Percentiles rank a stretch among this genome's conserved stretches.
These are phyloP conservation scores for Orbilia javanica DNA, from an alignment of 2,329 filamentous ascomycete genomes.

Conservation along the genomic window DNA sequence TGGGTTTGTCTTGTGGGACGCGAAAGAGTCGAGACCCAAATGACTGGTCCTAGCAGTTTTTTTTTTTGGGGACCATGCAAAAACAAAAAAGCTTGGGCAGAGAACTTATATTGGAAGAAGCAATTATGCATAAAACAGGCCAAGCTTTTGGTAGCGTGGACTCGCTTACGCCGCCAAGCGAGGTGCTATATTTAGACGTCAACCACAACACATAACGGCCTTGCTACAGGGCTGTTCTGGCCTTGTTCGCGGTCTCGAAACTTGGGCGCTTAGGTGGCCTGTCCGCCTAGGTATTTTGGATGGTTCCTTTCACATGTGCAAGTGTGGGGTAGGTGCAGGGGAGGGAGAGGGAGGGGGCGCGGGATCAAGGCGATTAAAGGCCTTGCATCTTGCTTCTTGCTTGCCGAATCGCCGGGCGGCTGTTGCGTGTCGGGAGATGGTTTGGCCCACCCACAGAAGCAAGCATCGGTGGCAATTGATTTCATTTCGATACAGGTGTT, in stretches of 20 bases:
- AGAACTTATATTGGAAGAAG: constrained; percentile 50
- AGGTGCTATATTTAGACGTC: constrained; percentile 59
- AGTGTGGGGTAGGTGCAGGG: neutral
- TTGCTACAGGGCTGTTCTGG: neutral
- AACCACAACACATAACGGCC: constrained; percentile 39
- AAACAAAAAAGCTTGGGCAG: constrained; percentile 9
- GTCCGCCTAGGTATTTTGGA: neutral
- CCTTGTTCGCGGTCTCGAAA: neutral
- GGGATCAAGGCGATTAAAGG: neutral
- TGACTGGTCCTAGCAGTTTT: constrained; percentile 4
- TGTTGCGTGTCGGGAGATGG: neutral
- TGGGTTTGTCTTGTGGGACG: neutral
- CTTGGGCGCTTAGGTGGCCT: neutral
- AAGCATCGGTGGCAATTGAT: neutral
- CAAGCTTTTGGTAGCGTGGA: constrained; percentile 48
- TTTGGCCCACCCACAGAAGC: neutral
- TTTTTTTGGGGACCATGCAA: no score
- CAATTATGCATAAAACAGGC: constrained; percentile 29
- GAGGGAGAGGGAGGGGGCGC: no score
- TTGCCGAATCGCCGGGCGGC: neutral
- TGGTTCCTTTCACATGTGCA: neutral
- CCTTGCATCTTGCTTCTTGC: neutral
- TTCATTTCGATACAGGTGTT: neutral
- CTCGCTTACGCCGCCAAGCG: constrained; percentile 50
- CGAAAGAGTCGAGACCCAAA: neutral